These are phyloP conservation scores for Chrysoporthe austroafricana DNA, from an alignment of 2,329 filamentous ascomycete genomes.

Conservation along the genomic window DNA sequence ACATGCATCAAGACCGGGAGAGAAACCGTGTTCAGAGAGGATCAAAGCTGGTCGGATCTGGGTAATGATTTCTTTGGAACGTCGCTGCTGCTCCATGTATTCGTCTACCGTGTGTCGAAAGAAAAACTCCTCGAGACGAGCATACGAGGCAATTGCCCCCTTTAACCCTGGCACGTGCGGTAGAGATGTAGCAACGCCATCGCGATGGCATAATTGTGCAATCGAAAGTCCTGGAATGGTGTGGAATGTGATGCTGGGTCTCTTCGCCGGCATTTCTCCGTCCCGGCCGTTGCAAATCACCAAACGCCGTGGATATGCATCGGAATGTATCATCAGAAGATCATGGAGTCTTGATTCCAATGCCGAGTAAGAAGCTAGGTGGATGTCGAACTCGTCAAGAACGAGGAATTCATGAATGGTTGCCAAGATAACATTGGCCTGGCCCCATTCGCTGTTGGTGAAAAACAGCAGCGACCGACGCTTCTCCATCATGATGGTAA, in stretches of 20 bases:
- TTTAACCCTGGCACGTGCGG: constrained; percentile 16
- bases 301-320: constrained; percentile 12
- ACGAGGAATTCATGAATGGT: constrained; percentile 18
- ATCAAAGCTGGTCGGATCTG: constrained; percentile 3
- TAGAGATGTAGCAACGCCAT: constrained; percentile 2
- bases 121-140: constrained; percentile 15
- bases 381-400: constrained; percentile 11
- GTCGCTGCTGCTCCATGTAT: constrained; percentile 15
- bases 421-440: constrained; percentile 18
- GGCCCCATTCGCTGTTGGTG: constrained; percentile 19
- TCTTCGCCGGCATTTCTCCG: not conserved
- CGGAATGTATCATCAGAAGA: constrained; percentile 4
- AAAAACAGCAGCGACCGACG: constrained; percentile 15
- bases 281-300: not conserved
- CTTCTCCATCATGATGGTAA: not conserved
- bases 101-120: constrained; percentile 13
- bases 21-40: constrained; percentile 13
- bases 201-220: constrained; percentile 12
- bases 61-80: constrained; percentile 7
- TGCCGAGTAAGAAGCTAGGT: constrained; percentile 13
- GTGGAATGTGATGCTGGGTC: constrained; percentile 19
- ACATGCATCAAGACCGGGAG: constrained; percentile 12
- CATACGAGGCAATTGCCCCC: constrained; percentile 9
- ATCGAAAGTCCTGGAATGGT: constrained; percentile 16
- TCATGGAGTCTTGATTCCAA: constrained; percentile 4